Evolutionary conservation across 306 rosid genomes (phyloP), one percentile per base, ranked within the genome.

Genomic region (Macrotyloma uniflorum): DNA sequence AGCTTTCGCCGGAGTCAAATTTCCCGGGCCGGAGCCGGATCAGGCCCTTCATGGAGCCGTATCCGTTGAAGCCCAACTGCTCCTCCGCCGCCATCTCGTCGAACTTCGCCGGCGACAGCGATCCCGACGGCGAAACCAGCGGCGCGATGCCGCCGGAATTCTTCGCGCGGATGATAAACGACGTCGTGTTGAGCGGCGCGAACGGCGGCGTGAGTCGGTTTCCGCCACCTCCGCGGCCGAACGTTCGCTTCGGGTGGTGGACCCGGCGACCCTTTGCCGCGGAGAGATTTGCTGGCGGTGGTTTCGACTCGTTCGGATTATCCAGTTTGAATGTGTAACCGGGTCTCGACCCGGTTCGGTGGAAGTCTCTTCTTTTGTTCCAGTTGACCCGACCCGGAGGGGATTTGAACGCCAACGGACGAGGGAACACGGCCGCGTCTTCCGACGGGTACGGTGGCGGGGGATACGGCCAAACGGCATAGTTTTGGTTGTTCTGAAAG

Each of bases 51-150:
- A 93, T 93, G 8, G 94, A 88, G 3, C 96, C 98, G 35, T 93
- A 93, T 2, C 91, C 90, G 79, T 93, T 89, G 16, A 93, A 91
- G 4, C 96, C 96, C 96, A 92, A 93, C 86, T 90, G 93, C 67
- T 90, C 93, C 74, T 89, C 90, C 2, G 90, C 97, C 90, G 80
- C 85, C 70, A 85, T 91, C 8, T 87, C 87, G 67, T 88, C 66
- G 14, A 62, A 62, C 4, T 85, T 82, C 93, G 89, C 97, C 43
- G 89, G 75, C 4, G 91, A 86, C 4, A 93, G 93, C 4, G 96
- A 90, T 74, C 88, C 80, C 26, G 68, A 72, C 8, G 96, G 93
- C n/a, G 92, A 38, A 38, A 38, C 11, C 0, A 93, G 93, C 2
- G 92, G 84, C 5, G 93, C 88, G 0, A 90, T 82, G 6, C 92